These are phyloP conservation scores for Encephalitozoon hellem DNA, from an alignment of 371 early-diverging fungal species.

Conservation along the genomic window DNA sequence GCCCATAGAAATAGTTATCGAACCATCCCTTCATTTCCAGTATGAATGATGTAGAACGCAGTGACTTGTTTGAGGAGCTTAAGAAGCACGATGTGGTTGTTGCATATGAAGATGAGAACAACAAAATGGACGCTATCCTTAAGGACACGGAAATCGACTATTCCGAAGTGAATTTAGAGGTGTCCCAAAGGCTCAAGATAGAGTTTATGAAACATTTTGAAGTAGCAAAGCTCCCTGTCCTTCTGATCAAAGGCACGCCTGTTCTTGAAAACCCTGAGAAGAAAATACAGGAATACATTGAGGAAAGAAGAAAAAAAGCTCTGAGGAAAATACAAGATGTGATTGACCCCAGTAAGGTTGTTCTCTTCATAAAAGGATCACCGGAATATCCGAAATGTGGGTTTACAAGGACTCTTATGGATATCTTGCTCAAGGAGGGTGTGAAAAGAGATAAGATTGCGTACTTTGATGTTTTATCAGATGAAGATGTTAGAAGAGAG, in stretches of 20 bases:
- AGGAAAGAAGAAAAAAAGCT: constrained; percentile 10
- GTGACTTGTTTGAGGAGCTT: constrained; percentile 11
- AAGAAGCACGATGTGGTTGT: constrained; percentile 10
- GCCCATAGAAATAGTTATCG: background rate
- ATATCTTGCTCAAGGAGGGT: constrained; percentile 11
- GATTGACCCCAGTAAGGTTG: constrained; percentile 64
- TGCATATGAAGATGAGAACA: constrained; percentile 20
- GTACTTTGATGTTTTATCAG: constrained; percentile 73
- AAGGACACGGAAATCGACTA: background rate
- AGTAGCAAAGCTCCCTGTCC: constrained; percentile 11
- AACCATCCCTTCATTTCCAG: background rate
- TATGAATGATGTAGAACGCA: background rate
- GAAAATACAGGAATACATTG: background rate
- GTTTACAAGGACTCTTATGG: constrained; percentile 51
- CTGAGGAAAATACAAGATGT: constrained; percentile 31
- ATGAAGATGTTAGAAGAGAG: constrained; percentile 65
- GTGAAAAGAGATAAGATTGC: constrained; percentile 43
- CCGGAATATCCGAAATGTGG: constrained; percentile 54
- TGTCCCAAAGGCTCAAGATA: background rate
- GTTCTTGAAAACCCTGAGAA: background rate
- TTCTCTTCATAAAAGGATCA: constrained; percentile 80
- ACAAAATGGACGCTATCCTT: background rate
- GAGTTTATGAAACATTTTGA: constrained; percentile 23
- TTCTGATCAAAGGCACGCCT: background rate
- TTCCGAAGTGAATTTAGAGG: constrained; percentile 12